Conservation (phyloP, 106 monocot species). For the Allium cepa region DNA sequence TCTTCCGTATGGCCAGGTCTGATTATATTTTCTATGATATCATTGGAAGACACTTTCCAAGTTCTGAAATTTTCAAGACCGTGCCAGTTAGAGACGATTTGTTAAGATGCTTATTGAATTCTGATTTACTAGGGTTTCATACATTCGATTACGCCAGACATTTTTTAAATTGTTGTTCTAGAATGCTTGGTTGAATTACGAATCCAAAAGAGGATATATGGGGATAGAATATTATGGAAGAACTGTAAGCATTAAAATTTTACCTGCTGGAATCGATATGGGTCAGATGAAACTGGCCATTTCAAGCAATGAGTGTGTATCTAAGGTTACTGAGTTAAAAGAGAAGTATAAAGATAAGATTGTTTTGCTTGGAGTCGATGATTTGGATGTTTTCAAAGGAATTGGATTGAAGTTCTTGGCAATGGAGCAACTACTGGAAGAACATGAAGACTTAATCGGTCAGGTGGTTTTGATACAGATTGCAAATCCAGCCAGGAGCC, state of each 20-base stretch:
- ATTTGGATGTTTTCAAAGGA: constrained; percentile 85
- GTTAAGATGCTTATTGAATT: constrained; percentile 58
- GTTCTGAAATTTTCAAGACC: constrained; percentile 79
- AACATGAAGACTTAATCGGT: constrained; percentile 44
- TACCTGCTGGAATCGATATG: constrained; percentile 70
- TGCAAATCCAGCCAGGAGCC: constrained; percentile 76
- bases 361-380: constrained; percentile 63
- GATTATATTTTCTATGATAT: too few relatives aligned
- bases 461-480: constrained; percentile 76
- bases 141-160: constrained; percentile 90
- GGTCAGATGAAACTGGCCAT: constrained; percentile 40
- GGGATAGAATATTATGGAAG: constrained; percentile 77
- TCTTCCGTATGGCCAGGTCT: too few relatives aligned
- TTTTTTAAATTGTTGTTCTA: constrained; percentile 65
- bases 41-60: constrained; percentile 40
- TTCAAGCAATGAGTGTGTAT: constrained; percentile 21
- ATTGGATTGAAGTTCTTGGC: constrained; percentile 90
- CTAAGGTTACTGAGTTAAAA: constrained; percentile 20
- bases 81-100: constrained; percentile 76
- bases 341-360: constrained; percentile 23
- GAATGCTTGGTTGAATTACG: constrained; percentile 75
- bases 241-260: constrained; percentile 72
- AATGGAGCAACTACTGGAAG: constrained; percentile 69
- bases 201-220: constrained; percentile 65
- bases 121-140: constrained; percentile 80